Percentiles rank a stretch among this genome's conserved stretches.
Evolutionary conservation across 345 rosid genomes (phyloP).

Genomic region (Dipteronia dyeriana): DNA sequence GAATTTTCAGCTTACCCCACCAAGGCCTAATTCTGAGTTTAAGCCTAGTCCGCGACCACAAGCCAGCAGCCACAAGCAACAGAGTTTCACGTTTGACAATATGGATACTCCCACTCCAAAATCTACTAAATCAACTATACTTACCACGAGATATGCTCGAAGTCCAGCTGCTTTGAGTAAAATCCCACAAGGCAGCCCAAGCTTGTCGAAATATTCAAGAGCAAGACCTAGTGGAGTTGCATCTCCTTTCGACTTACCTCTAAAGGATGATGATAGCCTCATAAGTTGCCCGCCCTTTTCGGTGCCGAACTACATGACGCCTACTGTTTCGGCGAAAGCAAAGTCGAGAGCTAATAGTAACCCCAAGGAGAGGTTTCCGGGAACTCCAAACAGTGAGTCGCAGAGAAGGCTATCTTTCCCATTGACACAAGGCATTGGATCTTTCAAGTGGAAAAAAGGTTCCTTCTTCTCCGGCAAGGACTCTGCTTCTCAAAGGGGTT

Average conservation of each 20-base stretch:
- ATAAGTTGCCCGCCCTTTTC: conserved; percentile 90
- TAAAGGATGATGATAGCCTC: conserved; percentile 94
- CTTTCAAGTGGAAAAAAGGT: conserved; percentile 83
- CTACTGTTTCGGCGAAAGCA: conserved; percentile 82
- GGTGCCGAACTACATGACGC: conserved; percentile 86
- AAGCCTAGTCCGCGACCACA: conserved; percentile 58
- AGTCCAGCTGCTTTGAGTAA: conserved; percentile 55
- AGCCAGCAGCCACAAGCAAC: conserved; percentile 48
- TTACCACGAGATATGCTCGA: conserved; percentile 41
- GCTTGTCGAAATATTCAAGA: conserved; percentile 60
- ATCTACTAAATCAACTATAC: conserved; percentile 65
- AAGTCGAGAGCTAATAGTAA: conserved; percentile 74
- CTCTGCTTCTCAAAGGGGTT: conserved; percentile 41
- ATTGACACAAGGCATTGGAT: conserved; percentile 61
- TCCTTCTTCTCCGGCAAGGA: conserved; percentile 64
- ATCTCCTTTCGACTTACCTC: conserved; percentile 52
- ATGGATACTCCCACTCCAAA: conserved; percentile 73
- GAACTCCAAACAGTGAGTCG: conserved; percentile 65
- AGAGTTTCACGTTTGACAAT: conserved; percentile 44
- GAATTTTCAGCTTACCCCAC: conserved; percentile 54
- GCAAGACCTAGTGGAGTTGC: conserved; percentile 55
- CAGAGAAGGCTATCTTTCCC: conserved; percentile 79
- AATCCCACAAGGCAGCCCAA: conserved; percentile 39
- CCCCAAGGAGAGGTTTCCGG: conserved; percentile 63
- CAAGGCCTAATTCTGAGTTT: conserved; percentile 47